Base-by-base conservation (phyloP, 75 land plant species). In the Cryptomeria japonica region DNA sequence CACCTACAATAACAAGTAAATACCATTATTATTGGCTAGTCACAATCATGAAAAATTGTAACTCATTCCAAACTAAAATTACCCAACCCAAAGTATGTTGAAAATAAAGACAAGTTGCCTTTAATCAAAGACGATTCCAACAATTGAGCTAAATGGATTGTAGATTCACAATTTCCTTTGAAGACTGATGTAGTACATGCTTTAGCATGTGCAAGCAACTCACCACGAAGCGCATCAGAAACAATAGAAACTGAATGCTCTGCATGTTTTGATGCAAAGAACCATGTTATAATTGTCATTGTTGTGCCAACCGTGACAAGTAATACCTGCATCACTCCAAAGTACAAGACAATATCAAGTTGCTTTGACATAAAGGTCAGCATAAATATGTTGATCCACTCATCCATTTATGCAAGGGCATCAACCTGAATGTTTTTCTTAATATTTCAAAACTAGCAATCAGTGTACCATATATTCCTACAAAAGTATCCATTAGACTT, bases 1-100 rank as follows among this genome's bases (percentile, higher is more conserved):
- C 13, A 93, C 91, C 93, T 95, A 90, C 80, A 89, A 83, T 15
- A 78, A 72, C 22, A 31, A 61, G 77, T 2, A n/a, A n/a, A n/a
- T n/a, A 6, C 22, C 18, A 32, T 73, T 72, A 36, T 32, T 46
- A 77, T 16, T 46, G 34, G 32, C 88, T 44, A 46, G 2, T 7
- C 36, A 49, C 16, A 78, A 47, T 28, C n/a, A 68, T 37, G 19
- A 25, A 8, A 78, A 78, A 87, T n/a, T 28, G 6, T 78, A 2
- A 5, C 44, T 8, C 18, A 10, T n/a, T 28, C 51, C 49, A 75
- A 87, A 78, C 22, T 75, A 37, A 77, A 34, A 89, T 64, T 11
- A 88, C 61, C 5, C 44, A 42, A 34, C 58, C 18, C 19, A 73
- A 25, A 32, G 34, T 15, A 84, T 36, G 77, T 44, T 34, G 85